phyloP scores from a whole-genome alignment of 2,329 filamentous ascomycete species.

The Teratosphaeriaceae sp. region DNA sequence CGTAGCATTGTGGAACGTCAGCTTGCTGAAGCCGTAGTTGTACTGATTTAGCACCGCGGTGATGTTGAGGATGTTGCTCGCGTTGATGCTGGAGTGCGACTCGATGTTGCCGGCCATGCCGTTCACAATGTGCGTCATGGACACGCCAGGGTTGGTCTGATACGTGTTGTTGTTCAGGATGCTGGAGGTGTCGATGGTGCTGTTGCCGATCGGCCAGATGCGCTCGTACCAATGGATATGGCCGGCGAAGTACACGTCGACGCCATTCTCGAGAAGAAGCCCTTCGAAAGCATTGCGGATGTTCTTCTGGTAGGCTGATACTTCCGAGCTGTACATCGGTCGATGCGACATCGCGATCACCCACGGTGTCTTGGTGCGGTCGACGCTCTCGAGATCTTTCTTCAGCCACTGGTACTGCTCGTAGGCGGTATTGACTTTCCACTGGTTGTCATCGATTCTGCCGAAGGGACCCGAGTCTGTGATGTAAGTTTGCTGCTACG shows the following conservation, averaged over 20 bases:
- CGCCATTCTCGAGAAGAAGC: constrained; percentile 38
- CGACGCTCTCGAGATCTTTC: constrained; percentile 38
- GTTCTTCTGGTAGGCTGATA: constrained; percentile 38
- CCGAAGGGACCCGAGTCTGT: constrained; percentile 48
- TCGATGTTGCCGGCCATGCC: constrained; percentile 51
- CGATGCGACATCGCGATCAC: constrained; percentile 44
- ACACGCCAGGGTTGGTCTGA: constrained; percentile 40
- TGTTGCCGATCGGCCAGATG: constrained; percentile 34
- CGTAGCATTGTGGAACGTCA: constrained; percentile 37
- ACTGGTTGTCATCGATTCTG: constrained; percentile 32
- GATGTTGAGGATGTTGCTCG: constrained; percentile 32
- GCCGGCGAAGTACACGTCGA: constrained; percentile 40
- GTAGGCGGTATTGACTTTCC: constrained; percentile 37
- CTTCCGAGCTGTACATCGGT: constrained; percentile 43
- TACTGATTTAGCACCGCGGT: constrained; percentile 40
- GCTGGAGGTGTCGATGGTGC: constrained; percentile 35
- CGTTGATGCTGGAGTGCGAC: constrained; percentile 38
- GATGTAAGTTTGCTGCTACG: constrained; percentile 42
- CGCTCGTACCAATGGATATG: constrained; percentile 46
- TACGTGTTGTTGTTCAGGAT: constrained; percentile 46
- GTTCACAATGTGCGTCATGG: constrained; percentile 46
- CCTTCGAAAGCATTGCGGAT: constrained; percentile 42
- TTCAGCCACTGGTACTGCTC: constrained; percentile 44
- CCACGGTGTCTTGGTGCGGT: constrained; percentile 45
- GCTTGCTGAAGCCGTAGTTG: constrained; percentile 45